Percentiles rank a stretch among this genome's conserved stretches.
These are phyloP conservation scores for Pseudoperonospora humuli DNA, from an alignment of 352 stramenopile species.

Conservation along the genomic window DNA sequence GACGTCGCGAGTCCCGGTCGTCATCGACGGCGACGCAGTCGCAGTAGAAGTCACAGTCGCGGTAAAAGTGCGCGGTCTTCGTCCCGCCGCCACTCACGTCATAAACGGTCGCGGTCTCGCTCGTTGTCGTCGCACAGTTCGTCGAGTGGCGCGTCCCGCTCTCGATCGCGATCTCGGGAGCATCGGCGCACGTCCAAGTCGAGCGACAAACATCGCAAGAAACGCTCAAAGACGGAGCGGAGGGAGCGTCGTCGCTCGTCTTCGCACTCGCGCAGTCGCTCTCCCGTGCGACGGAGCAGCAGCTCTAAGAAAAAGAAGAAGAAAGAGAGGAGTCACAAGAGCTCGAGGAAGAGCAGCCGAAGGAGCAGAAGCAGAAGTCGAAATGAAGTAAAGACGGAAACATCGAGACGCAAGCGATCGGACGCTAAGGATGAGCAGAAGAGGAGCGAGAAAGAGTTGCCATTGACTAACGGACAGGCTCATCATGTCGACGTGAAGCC, in stretches of 20 bases:
- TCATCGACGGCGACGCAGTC: slow-evolving; percentile 26
- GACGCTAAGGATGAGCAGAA: slow-evolving; percentile 20
- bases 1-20: slow-evolving; percentile 21
- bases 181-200: slow-evolving; percentile 17
- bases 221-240: slow-evolving; percentile 20
- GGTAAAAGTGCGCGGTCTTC: slow-evolving; percentile 5
- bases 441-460: neutral
- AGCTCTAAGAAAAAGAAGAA: slow-evolving; percentile 22
- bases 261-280: slow-evolving; percentile 29
- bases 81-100: slow-evolving; percentile 21
- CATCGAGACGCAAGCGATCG: slow-evolving; percentile 6
- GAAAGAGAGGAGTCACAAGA: slow-evolving; percentile 8
- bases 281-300: slow-evolving; percentile 9
- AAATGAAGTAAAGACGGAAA: slow-evolving; percentile 6
- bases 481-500: slow-evolving; percentile 1
- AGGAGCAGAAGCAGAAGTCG: slow-evolving; percentile 16
- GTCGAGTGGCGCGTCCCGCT: slow-evolving; percentile 24
- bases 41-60: slow-evolving; percentile 24
- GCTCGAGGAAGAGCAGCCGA: slow-evolving; percentile 17
- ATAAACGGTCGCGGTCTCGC: slow-evolving; percentile 20
- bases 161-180: slow-evolving; percentile 33
- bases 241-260: slow-evolving; percentile 10
- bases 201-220: slow-evolving; percentile 22
- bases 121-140: slow-evolving; percentile 20
- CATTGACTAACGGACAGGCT: neutral